Evolutionary conservation across 305 asterid species (phyloP), one percentile per base, ranked within the genome.

Genomic region (Fraxinus angustifolia): DNA sequence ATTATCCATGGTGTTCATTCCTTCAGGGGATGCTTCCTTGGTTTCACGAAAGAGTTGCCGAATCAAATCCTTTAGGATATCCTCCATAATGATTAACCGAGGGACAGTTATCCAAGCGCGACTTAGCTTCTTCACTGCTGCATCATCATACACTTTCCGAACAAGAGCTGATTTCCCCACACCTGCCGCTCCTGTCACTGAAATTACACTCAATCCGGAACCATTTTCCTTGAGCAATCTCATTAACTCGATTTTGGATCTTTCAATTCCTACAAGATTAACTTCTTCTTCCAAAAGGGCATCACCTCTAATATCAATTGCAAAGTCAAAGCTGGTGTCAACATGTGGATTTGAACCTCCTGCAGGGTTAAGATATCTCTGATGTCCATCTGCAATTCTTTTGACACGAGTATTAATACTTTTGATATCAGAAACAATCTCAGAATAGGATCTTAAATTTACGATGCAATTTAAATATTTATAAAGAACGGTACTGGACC

Each of bases 131-230:
- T 72, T 40, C 70, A 79, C 56, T 2, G 34, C 34, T 76, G 80
- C 60, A 72, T 79, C 80, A 58, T 79, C 84, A 30, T 71, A 85
- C 1, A 85, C 68, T 33, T 79, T 80, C 16, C 73, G 80, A 4
- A 80, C 88, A 1, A 85, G 82, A 6, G 88, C 82, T 17, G 88
- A 80, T 73, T 85, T 82, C 35, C 89, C 89, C 77, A 81, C 62
- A 3, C 89, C 89, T 0, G 81, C 86, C 83, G 73, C 82, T 17
- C 87, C 89, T 3, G 80, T 84, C 31, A 87, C 86, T 4, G 86
- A 80, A 78, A 87, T 77, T 35, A 82, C 89, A 6, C 30, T 6
- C 12, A 19, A 1, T 19, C 68, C 8, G 3, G 30, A n/a, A 17
- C 30, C 68, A 19, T 21, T 21, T 19, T 58, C 30, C 68, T 0